Percentiles rank a stretch among this genome's conserved stretches.
These are phyloP conservation scores for Clitopilus hobsonii DNA, from an alignment of 768 basidiomycete genomes.

Conservation along the genomic window DNA sequence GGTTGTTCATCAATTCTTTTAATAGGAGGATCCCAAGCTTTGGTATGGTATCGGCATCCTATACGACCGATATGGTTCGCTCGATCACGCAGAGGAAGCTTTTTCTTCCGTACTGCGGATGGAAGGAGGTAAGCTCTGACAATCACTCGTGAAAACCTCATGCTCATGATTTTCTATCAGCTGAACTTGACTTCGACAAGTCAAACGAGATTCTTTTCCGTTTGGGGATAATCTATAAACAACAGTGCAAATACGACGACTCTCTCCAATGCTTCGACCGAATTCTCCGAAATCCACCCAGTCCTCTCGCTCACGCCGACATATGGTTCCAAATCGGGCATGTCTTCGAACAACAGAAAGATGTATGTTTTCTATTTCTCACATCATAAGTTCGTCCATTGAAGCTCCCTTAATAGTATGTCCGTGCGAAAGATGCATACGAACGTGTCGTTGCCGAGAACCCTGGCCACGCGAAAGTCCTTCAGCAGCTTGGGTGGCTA, in stretches of 20 bases:
- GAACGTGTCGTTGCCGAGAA: conserved; percentile 93
- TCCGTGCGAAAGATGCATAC: conserved; percentile 90
- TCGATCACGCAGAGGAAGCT: conserved; percentile 99
- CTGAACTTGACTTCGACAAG: conserved; percentile 88
- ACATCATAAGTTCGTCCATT: conserved; percentile 9
- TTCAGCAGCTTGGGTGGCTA: conserved; percentile 97
- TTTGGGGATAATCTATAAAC: conserved; percentile 98
- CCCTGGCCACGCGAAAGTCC: conserved; percentile 91
- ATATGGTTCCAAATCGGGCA: conserved; percentile 99
- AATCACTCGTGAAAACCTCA: conserved; percentile 12
- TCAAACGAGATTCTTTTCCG: conserved; percentile 98
- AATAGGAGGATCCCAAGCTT: conserved; percentile 89
- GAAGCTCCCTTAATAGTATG: conserved; percentile 48
- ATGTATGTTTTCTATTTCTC: conserved; percentile 47
- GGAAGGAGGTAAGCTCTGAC: conserved; percentile 74
- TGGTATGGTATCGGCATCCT: conserved; percentile 99
- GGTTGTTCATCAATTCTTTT: conserved; percentile 7
- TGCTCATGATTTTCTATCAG: conserved; percentile 18
- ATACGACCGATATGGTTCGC: conserved; percentile 96
- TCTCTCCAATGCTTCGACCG: conserved; percentile 92
- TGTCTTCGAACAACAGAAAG: conserved; percentile 95
- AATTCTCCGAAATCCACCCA: conserved; percentile 93
- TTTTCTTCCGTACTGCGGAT: conserved; percentile 94
- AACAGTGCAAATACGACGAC: conserved; percentile 90
- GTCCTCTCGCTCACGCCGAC: conserved; percentile 92